A percentile compares a stretch with the other conserved stretches of the same genome.
Conservation (phyloP, 805 yeast species). For the Tanozyma kutaoensis region DNA sequence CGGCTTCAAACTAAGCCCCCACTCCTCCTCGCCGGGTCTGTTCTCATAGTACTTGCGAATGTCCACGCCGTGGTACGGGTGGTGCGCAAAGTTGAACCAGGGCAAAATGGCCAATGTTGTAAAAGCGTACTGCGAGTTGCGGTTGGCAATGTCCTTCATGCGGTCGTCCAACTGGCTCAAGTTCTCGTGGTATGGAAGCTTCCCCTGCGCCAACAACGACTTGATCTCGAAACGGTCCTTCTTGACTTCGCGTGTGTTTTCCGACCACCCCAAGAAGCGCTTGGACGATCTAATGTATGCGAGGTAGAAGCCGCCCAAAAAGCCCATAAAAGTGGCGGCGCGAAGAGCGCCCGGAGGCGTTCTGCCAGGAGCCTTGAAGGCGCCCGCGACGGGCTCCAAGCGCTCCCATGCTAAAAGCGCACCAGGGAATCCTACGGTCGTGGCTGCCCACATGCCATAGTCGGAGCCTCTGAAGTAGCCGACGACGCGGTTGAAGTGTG, state of each 20-base stretch:
- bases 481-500: constrained; percentile 60
- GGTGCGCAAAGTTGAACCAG: constrained; percentile 72
- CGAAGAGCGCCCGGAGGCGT: constrained; percentile 46
- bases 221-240: constrained; percentile 69
- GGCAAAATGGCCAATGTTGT: constrained; percentile 50
- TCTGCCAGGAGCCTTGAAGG: constrained; percentile 30
- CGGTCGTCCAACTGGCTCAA: constrained; percentile 42
- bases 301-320: constrained; percentile 58
- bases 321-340: constrained; percentile 49
- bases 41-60: constrained; percentile 28
- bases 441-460: constrained; percentile 33
- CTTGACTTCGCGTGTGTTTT: constrained; percentile 56
- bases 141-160: constrained; percentile 60
- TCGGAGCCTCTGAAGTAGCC: constrained; percentile 61
- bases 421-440: constrained; percentile 28
- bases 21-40: constrained; percentile 44
- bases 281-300: constrained; percentile 56
- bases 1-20: constrained; percentile 42
- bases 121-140: constrained; percentile 66
- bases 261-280: constrained; percentile 70
- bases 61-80: constrained; percentile 74
- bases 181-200: constrained; percentile 56
- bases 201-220: constrained; percentile 47
- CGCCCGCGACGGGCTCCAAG: constrained; percentile 27
- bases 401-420: constrained; percentile 28